Evolutionary conservation across 305 asterid species (phyloP).

Genomic region (Solanum chacoense): DNA sequence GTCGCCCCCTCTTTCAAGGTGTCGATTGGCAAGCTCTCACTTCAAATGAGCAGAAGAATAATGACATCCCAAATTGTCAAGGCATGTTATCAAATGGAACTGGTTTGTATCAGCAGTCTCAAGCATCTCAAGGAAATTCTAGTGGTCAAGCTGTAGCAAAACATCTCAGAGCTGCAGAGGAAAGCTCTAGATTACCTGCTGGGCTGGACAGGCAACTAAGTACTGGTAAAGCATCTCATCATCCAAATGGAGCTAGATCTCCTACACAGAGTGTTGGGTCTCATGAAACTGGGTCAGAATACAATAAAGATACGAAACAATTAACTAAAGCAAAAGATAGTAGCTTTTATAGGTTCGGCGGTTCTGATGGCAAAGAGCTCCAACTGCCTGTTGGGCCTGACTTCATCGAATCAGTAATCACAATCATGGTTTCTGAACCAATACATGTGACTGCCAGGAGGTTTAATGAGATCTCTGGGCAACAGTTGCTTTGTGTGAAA

Average conservation of each 20-base stretch:
- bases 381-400: slow-evolving; percentile 42
- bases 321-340: slow-evolving; percentile 39
- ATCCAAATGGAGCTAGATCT: slow-evolving; percentile 17
- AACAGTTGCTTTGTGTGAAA: slow-evolving; percentile 40
- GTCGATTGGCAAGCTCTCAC: slow-evolving; percentile 93
- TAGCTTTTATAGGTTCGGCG: slow-evolving; percentile 26
- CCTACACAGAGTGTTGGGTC: slow-evolving; percentile 41
- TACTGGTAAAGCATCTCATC: slow-evolving; percentile 24
- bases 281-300: slow-evolving; percentile 44
- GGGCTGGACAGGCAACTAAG: slow-evolving; percentile 56
- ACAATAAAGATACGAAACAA: slow-evolving; percentile 36
- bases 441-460: slow-evolving; percentile 41
- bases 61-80: slow-evolving; percentile 40
- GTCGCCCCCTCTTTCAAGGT: slow-evolving; percentile 88
- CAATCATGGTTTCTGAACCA: slow-evolving; percentile 79
- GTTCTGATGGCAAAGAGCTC: slow-evolving; percentile 41
- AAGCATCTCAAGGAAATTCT: slow-evolving; percentile 46
- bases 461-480: slow-evolving; percentile 50
- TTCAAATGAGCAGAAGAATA: slow-evolving; percentile 49
- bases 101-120: slow-evolving; percentile 34
- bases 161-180: slow-evolving; percentile 28
- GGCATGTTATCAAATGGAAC: slow-evolving; percentile 40
- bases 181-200: slow-evolving; percentile 38
- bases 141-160: slow-evolving; percentile 37
- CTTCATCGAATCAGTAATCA: slow-evolving; percentile 63